A percentile compares a stretch with the other conserved stretches of the same genome.
Conservation (phyloP, 179 eudicot genomes). For the Gypsophila paniculata region DNA sequence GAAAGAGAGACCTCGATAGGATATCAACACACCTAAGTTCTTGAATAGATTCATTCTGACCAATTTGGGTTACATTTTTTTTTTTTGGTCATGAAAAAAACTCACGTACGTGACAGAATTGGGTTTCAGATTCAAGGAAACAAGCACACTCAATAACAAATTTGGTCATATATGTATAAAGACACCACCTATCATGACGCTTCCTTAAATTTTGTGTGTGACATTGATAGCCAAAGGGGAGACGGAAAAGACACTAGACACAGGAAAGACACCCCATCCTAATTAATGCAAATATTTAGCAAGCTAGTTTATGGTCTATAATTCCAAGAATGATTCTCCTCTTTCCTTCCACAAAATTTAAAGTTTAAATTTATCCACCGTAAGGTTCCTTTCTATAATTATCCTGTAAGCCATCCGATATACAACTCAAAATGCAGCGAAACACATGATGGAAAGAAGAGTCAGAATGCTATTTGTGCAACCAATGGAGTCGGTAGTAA, state of each 20-base stretch:
- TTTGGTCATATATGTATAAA: not conserved
- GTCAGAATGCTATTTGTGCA: not conserved
- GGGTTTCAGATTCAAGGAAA: not conserved
- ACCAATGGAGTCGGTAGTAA: not conserved
- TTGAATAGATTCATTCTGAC: not conserved
- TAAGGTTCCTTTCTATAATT: not conserved
- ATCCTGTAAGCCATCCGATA: not conserved
- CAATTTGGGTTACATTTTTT: not conserved
- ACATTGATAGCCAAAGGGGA: not conserved
- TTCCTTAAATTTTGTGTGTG: not conserved
- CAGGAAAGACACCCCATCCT: not conserved
- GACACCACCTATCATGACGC: not conserved
- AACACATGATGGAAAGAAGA: conserved; percentile 5
- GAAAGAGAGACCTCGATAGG: not conserved
- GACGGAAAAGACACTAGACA: not conserved
- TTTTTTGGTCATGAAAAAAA: not conserved
- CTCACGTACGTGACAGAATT: not conserved
- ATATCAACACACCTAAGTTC: not conserved
- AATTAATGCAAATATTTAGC: conserved; percentile 1
- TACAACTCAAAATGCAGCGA: not conserved
- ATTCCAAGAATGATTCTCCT: not conserved
- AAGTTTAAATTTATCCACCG: not conserved
- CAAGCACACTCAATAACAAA: not conserved
- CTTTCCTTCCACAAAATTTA: not conserved
- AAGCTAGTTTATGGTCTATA: not conserved